Base-by-base conservation (phyloP, 345 rosid species). In the Eucalyptus curtisii region DNA sequence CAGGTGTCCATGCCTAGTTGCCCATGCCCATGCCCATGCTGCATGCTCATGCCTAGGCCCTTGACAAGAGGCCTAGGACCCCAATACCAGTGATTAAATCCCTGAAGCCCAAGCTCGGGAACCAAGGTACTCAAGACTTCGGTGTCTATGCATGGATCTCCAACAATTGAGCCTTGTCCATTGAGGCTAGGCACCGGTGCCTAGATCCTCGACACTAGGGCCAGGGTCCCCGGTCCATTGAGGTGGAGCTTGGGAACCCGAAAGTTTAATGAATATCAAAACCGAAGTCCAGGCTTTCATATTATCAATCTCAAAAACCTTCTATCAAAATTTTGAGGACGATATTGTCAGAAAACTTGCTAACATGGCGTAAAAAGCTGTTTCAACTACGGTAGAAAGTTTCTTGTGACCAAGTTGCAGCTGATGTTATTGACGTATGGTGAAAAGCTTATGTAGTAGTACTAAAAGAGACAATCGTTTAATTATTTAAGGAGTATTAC, bases 221-320 rank as follows among this genome's bases (percentile, higher is more conserved):
- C 24, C 2, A 2, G 24, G 55, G 24, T 52, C 55, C 55, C 55
- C 24, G 0, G 4, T 52, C 55, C 55, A 52, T 52, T 52, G 10
- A 52, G 24, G 10, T 19, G 55, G 55, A 52, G 24, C 24, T 52
- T 52, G 24, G 55, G 55, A 52, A 52, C 55, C 55, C 24, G 0
- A 52, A 52, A 52, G 10, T 52, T 96, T 91, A 90, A 88, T 93
- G 33, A 99, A 96, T 94, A 92, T 87, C 89, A 96, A 93, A 87
- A 96, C 95, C 0, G 4, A 19, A 92, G 91, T 94, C 98, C 94
- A 96, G 68, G 98, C 99, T 92, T 96, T 96, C 88, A 88, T 89
- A 87, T 95, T 94, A 93, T 97, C 96, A 86, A 97, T 95, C 94
- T 96, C 97, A 88, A 96, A 96, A 84, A 97, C 97, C 99, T 95